Evolutionary conservation across 116 monocot species (phyloP).

Genomic region (Dioscorea cayenensis): DNA sequence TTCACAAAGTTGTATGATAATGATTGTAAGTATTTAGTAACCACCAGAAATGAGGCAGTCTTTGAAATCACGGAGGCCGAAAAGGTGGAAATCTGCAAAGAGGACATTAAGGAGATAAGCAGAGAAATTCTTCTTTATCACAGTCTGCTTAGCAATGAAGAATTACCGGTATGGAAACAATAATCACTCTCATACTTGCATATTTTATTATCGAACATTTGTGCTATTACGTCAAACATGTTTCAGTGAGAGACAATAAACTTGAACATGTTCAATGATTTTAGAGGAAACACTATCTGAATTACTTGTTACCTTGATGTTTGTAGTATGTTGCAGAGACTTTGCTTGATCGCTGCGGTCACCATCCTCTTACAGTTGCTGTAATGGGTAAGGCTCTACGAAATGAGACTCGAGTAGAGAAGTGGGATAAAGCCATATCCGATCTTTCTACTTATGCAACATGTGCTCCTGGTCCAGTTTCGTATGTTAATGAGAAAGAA

Average conservation of each 20-base stretch:
- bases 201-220: too few relatives aligned
- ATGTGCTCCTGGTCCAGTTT: constrained; percentile 39
- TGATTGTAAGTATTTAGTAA: constrained; percentile 37
- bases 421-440: constrained; percentile 46
- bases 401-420: constrained; percentile 33
- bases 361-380: constrained; percentile 55
- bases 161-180: constrained; percentile 32
- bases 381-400: constrained; percentile 60
- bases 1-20: constrained; percentile 44
- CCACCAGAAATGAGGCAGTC: constrained; percentile 47
- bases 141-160: constrained; percentile 27
- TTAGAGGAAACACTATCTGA: too few relatives aligned
- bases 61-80: constrained; percentile 48
- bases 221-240: too few relatives aligned
- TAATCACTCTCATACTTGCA: too few relatives aligned
- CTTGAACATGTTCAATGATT: too few relatives aligned
- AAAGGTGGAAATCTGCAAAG: constrained; percentile 51
- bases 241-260: too few relatives aligned
- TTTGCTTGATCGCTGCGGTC: constrained; percentile 42
- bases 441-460: constrained; percentile 45
- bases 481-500: constrained; percentile 53
- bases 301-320: background rate
- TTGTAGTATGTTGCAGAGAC: constrained; percentile 25
- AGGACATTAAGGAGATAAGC: constrained; percentile 47
- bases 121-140: constrained; percentile 52